phyloP scores from a whole-genome alignment of 495 filamentous ascomycete genomes.

The Penicillium coprophilum region DNA sequence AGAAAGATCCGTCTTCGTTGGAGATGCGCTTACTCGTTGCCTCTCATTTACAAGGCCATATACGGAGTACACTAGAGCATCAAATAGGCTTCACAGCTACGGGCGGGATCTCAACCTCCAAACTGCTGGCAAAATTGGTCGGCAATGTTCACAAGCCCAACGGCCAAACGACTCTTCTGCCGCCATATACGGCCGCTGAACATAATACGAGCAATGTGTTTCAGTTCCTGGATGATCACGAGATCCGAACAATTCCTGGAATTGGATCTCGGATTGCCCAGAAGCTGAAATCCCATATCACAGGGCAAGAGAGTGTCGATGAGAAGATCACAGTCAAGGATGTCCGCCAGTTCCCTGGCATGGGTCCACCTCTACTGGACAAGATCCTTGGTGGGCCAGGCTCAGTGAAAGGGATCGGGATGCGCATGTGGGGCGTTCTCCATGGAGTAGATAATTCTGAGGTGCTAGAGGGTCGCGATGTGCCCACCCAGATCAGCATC shows the following conservation, averaged over 20 bases:
- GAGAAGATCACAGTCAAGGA: slow-evolving; percentile 63
- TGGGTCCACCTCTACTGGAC: slow-evolving; percentile 61
- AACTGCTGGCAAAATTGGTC: slow-evolving; percentile 79
- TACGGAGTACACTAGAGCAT: slow-evolving; percentile 69
- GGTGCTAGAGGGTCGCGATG: slow-evolving; percentile 65
- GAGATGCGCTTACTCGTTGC: slow-evolving; percentile 61
- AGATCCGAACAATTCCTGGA: slow-evolving; percentile 80
- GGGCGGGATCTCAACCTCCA: slow-evolving; percentile 84
- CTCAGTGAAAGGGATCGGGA: slow-evolving; percentile 64
- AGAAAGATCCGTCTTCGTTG: slow-evolving; percentile 26
- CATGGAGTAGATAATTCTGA: slow-evolving; percentile 62
- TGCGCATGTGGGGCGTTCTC: slow-evolving; percentile 75
- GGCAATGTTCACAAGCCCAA: slow-evolving; percentile 84
- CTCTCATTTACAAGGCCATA: slow-evolving; percentile 70
- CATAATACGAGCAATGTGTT: slow-evolving; percentile 51
- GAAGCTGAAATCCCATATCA: slow-evolving; percentile 62
- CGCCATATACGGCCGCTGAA: slow-evolving; percentile 48
- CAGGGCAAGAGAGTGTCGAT: slow-evolving; percentile 46
- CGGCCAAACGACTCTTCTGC: slow-evolving; percentile 78
- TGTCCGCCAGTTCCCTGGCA: slow-evolving; percentile 58
- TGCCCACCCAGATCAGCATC: slow-evolving; percentile 90
- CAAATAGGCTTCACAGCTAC: slow-evolving; percentile 83
- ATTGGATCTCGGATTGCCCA: slow-evolving; percentile 79
- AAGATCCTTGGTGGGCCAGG: slow-evolving; percentile 68
- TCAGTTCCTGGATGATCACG: slow-evolving; percentile 71